Conservation (phyloP, 176 grass and related monocot genomes). For the Poa annua region DNA sequence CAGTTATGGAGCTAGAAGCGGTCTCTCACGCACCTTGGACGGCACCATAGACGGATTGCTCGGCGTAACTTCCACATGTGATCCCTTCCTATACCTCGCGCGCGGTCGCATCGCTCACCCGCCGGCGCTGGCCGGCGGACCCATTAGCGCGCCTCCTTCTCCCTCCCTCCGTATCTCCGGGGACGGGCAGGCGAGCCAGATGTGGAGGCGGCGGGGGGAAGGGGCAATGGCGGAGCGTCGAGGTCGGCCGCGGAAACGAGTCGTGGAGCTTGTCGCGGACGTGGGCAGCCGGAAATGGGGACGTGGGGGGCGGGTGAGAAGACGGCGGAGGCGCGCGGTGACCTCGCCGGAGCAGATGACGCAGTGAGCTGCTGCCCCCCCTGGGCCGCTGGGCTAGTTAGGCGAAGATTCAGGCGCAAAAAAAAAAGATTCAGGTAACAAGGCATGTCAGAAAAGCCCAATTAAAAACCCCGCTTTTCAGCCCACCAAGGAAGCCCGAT, state of each 20-base stretch:
- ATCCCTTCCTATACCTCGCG: neutral
- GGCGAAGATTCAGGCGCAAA: too few relatives aligned
- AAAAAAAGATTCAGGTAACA: too few relatives aligned
- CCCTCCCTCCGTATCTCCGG: neutral
- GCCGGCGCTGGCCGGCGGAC: too few relatives aligned
- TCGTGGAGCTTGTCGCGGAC: neutral
- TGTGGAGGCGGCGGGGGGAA: neutral
- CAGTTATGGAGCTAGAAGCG: neutral
- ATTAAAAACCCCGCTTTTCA: too few relatives aligned
- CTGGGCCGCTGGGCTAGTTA: too few relatives aligned
- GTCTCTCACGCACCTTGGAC: conserved; percentile 33
- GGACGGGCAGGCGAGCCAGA: neutral
- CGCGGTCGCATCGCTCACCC: neutral
- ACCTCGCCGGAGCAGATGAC: conserved; percentile 9
- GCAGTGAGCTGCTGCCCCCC: too few relatives aligned
- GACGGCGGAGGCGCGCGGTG: neutral
- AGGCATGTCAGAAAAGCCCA: too few relatives aligned
- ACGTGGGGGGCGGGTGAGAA: neutral
- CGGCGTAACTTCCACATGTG: conserved; percentile 45
- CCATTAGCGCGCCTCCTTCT: conserved; percentile 1
- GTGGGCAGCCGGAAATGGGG: neutral
- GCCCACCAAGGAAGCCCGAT: too few relatives aligned
- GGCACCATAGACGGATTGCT: conserved; percentile 25
- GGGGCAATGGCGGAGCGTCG: neutral
- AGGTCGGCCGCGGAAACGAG: neutral